phyloP scores from a whole-genome alignment of 2,329 filamentous ascomycete species.

The Cadophora gregata region DNA sequence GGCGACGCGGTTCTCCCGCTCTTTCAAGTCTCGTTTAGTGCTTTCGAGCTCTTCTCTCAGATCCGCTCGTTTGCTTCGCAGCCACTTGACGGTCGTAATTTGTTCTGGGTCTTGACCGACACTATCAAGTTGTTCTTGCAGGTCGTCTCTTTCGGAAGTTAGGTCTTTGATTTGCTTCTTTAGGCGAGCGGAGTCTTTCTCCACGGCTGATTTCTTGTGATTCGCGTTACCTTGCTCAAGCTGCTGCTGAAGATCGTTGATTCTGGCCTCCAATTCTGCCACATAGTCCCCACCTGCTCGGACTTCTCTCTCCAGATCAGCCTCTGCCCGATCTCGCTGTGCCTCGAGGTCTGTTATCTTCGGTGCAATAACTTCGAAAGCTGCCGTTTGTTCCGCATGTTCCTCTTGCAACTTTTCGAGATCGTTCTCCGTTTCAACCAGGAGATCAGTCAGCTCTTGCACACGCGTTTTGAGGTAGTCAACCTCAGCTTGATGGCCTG shows the following conservation, averaged over 20 bases:
- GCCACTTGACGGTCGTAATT: constrained; percentile 22
- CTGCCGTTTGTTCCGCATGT: neutral
- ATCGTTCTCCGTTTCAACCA: neutral
- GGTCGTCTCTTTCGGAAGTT: neutral
- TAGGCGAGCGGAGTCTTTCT: neutral
- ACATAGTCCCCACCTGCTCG: neutral
- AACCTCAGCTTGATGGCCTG: neutral
- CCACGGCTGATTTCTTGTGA: neutral
- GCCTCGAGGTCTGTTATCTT: neutral
- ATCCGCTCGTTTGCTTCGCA: constrained; percentile 17
- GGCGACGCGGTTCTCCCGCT: neutral
- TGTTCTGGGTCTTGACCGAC: neutral
- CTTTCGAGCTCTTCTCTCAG: neutral
- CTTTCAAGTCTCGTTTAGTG: neutral
- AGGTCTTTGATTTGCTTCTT: constrained; percentile 12
- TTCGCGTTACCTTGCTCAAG: neutral
- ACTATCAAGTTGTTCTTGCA: neutral
- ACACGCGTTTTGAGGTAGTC: neutral
- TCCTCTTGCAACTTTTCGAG: neutral
- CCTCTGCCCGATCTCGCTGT: neutral
- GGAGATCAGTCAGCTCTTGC: neutral
- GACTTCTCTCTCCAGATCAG: neutral
- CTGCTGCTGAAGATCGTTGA: neutral
- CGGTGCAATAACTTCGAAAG: neutral
- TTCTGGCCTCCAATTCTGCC: neutral